Conservation (phyloP, 345 rosid genomes). For the Arabidopsis arenosa region DNA sequence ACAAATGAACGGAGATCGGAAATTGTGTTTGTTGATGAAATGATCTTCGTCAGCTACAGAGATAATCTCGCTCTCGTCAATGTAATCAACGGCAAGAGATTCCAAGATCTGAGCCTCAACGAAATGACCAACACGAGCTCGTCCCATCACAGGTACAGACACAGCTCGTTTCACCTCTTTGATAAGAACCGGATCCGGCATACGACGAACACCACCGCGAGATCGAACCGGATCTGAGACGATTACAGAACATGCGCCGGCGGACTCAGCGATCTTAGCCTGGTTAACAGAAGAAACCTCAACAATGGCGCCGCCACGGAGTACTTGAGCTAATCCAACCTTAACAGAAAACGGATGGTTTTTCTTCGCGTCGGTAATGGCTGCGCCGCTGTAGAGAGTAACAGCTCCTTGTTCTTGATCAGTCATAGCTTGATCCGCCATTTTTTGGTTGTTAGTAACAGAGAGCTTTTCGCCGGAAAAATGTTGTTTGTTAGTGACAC, state of each 20-base stretch:
- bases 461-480: background rate
- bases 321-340: constrained; percentile 65
- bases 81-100: constrained; percentile 55
- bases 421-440: constrained; percentile 46
- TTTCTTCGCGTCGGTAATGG: constrained; percentile 62
- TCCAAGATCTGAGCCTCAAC: constrained; percentile 79
- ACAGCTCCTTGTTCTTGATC: constrained; percentile 47
- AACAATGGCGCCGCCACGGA: constrained; percentile 69
- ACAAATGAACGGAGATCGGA: constrained; percentile 56
- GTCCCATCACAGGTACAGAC: constrained; percentile 65
- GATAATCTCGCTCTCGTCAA: constrained; percentile 67
- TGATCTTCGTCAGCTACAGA: constrained; percentile 58
- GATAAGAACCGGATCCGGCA: constrained; percentile 63
- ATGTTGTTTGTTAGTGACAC: background rate
- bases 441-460: constrained; percentile 5
- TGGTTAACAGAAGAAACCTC: constrained; percentile 55
- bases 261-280: constrained; percentile 69
- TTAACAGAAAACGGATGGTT: constrained; percentile 56
- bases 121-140: constrained; percentile 66
- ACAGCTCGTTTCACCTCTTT: constrained; percentile 58
- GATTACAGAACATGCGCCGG: constrained; percentile 66
- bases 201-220: constrained; percentile 37
- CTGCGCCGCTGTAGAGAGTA: constrained; percentile 48
- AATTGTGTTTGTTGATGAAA: constrained; percentile 59
- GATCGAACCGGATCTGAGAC: constrained; percentile 51